phyloP scores from a whole-genome alignment of 345 rosid genomes.

The Durio zibethinus region DNA sequence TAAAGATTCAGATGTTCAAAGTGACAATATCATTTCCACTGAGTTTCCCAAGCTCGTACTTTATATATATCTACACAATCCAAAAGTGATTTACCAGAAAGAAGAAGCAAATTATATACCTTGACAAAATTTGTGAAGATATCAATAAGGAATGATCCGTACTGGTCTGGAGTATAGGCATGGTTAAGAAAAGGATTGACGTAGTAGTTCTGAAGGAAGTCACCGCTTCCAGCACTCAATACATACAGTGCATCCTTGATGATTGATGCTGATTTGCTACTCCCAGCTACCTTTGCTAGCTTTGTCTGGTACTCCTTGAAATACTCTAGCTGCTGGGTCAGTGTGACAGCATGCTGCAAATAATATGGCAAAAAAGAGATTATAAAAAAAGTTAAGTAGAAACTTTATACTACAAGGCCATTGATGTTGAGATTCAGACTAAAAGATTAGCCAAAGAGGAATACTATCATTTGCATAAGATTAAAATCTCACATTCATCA shows the following conservation, averaged over 20 bases:
- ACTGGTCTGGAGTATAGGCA: slow-evolving; percentile 60
- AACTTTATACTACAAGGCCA: not conserved
- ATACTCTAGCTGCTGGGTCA: slow-evolving; percentile 66
- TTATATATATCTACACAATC: not conserved
- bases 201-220: slow-evolving; percentile 81
- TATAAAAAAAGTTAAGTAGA: not conserved
- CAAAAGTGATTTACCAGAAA: not conserved
- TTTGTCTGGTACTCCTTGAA: slow-evolving; percentile 76
- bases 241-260: slow-evolving; percentile 58
- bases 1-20: not conserved
- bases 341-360: slow-evolving; percentile 77
- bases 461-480: not conserved
- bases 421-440: not conserved
- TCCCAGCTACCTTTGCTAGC: slow-evolving; percentile 64
- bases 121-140: slow-evolving; percentile 54
- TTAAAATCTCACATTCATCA: not conserved
- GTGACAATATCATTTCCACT: not conserved
- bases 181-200: slow-evolving; percentile 67
- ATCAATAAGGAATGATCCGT: slow-evolving; percentile 53
- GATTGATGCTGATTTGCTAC: slow-evolving; percentile 49
- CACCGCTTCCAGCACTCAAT: slow-evolving; percentile 84
- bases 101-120: slow-evolving; percentile 30
- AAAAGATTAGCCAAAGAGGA: not conserved
- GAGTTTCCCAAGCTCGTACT: not conserved
- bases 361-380: not conserved